Base-by-base conservation (phyloP, 2,329 filamentous ascomycete genomes). In the Clonostachys solani region DNA sequence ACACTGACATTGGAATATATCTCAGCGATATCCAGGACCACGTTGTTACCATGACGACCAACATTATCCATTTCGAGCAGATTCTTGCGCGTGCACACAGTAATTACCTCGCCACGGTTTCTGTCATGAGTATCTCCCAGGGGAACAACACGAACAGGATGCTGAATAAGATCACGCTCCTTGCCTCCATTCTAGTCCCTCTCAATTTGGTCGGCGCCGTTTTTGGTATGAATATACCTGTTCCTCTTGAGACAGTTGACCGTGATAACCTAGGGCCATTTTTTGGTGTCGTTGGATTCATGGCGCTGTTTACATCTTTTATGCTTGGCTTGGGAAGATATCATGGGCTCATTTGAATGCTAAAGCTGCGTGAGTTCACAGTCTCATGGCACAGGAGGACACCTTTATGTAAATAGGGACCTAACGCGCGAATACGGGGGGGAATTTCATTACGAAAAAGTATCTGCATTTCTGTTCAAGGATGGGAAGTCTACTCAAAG, bases 31-130 rank as follows among this genome's bases (percentile, higher is more conserved):
- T 99, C 54, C 94, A 99, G 68, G 94, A 99, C 69, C 94, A 99
- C 78, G 92, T 99, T 46, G 90, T 99, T 50, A 99, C 94, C 41
- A 97, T 97, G 92, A 95, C 96, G 80, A 94, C 89, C 56, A 99
- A 95, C 67, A 69, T 99, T 57, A 84, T 84, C 1, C 94, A 99
- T 64, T 96, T 96, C 57, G 94, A 99, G 66, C 97, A 97, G 77
- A 96, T 99, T 79, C 79, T 99, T 44, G 92, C 87, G 29, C 87
- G 94, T 18, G 88, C 89, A 3, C 94, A 99, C 72, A 89, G 87
- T 73, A 99, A 97, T 66, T 97, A 99, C 62, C 79, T 99, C 36
- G 92, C 94, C 2, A 94, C 96, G 62, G 82, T 97, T 52, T 92
- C 87, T 37, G 92, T 97, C 57, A 90, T 95, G 65, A 92, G 89